Evolutionary conservation across 2,329 filamentous ascomycete genomes (phyloP), one percentile per base, ranked within the genome.

Genomic region (Aureobasidium mangrovei): DNA sequence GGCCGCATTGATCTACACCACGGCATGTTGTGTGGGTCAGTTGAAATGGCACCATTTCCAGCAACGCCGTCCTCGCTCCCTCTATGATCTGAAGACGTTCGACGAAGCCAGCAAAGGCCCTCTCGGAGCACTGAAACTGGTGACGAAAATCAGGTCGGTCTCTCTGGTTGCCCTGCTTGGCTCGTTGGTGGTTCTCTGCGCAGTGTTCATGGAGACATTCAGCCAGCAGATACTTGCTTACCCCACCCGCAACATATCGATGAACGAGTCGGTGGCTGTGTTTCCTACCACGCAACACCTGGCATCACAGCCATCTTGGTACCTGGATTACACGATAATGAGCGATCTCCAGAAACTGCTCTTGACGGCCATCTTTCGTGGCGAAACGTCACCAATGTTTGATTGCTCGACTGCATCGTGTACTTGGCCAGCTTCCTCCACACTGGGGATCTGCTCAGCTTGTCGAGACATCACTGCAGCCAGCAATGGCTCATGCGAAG

Each of bases 281-380:
- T 53, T 53, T 44, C 24, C 48, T 2, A 9, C 18, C 7, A 43
- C 39, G 4, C 29, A 53, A 5, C 40, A 38, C 7, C n/a, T 53
- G 24, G 26, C 12, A 1, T 27, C 40, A 5, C 32, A 53, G 6
- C 7, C 31, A 2, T 12, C 10, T 18, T 44, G 49, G 49, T 53
- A 53, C 44, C n/a, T 53, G 49, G 49, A 53, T 38, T 53, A 53
- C n/a, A 38, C 40, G 7, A 38, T 43, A 31, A 44, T 53, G 39
- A 53, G 49, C 3, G 49, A 44, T 35, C 32, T 53, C 38, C 49
- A 53, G n/a, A 44, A 38, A 7, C 2, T 53, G 12, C 5, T 53
- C 1, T 10, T 53, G 18, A 18, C 49, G 7, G 32, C 40, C 2
- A 44, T 53, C 27, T 53, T 53, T 9, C 32, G 8, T 12, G 49